A percentile compares a stretch with the other conserved stretches of the same genome.
These are phyloP conservation scores for Saccharomycopsis capsularis DNA, from an alignment of 805 yeast genomes.

Conservation along the genomic window DNA sequence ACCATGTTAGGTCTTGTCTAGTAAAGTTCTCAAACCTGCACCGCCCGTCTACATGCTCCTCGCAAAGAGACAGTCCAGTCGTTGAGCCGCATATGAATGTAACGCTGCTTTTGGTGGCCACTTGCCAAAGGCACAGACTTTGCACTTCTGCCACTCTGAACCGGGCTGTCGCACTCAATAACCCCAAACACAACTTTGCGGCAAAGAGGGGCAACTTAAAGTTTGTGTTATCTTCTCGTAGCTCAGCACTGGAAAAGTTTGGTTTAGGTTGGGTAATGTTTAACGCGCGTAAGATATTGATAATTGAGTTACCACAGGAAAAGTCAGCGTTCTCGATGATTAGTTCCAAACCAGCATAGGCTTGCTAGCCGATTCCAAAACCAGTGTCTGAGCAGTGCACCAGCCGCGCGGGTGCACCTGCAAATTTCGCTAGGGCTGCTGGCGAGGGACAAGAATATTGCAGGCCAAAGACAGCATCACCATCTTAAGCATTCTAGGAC, in stretches of 20 bases:
- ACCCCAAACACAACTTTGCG: slow-evolving; percentile 21
- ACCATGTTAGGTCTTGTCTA: too few species aligned
- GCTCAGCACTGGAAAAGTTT: slow-evolving; percentile 11
- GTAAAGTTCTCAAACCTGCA: slow-evolving; percentile 20
- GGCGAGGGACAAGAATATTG: not conserved
- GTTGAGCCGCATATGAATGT: slow-evolving; percentile 22
- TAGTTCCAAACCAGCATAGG: slow-evolving; percentile 22
- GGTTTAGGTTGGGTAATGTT: slow-evolving; percentile 34
- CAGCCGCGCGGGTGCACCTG: slow-evolving; percentile 16
- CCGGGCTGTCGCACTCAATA: slow-evolving; percentile 21
- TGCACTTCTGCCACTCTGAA: slow-evolving; percentile 16
- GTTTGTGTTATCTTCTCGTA: not conserved
- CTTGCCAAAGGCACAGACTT: not conserved
- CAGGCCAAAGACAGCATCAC: not conserved
- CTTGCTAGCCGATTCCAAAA: slow-evolving; percentile 30
- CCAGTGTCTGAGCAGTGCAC: slow-evolving; percentile 42
- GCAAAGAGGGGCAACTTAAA: slow-evolving; percentile 16
- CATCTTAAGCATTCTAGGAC: not conserved
- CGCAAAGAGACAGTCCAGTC: slow-evolving; percentile 22
- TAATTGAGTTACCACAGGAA: slow-evolving; percentile 62
- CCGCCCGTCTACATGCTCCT: slow-evolving; percentile 23
- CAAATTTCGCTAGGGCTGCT: not conserved
- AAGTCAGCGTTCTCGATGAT: slow-evolving; percentile 41
- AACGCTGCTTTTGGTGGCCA: slow-evolving; percentile 6
- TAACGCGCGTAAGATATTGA: slow-evolving; percentile 54